These are phyloP conservation scores for Exophiala sideris DNA, from an alignment of 2,329 filamentous ascomycete species.

Conservation along the genomic window DNA sequence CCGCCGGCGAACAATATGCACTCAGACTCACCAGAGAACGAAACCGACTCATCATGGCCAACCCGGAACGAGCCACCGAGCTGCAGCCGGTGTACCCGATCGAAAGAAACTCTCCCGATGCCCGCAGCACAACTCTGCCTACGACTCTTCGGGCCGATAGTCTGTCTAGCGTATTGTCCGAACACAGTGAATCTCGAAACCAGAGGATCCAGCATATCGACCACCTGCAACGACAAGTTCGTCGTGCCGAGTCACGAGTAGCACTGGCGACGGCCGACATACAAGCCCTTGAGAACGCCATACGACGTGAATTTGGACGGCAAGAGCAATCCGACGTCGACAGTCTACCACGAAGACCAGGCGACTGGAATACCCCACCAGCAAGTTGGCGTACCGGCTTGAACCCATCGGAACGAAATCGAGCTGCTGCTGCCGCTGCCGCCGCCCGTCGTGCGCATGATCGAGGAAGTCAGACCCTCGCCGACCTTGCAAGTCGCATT, in stretches of 20 bases:
- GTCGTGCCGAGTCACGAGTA: conserved; percentile 26
- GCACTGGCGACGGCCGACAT: conserved; percentile 22
- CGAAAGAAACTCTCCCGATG: conserved; percentile 12
- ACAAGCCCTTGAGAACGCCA: conserved; percentile 14
- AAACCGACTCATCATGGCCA: conserved; percentile 6
- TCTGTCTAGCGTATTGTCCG: conserved; percentile 13
- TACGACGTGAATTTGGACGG: conserved; percentile 1
- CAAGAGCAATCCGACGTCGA: not conserved
- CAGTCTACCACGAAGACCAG: not conserved
- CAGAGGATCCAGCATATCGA: conserved; percentile 20
- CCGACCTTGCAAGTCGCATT: conserved; percentile 5
- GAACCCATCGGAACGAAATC: not conserved
- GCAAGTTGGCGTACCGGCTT: not conserved
- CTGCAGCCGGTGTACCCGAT: not conserved
- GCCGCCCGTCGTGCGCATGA: not conserved
- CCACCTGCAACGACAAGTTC: conserved; percentile 23
- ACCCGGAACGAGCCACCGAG: not conserved
- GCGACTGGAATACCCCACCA: not conserved
- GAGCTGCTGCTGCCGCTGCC: not conserved
- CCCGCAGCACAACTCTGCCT: conserved; percentile 22
- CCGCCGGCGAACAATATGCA: conserved; percentile 11
- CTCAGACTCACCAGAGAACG: conserved; percentile 16
- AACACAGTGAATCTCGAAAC: conserved; percentile 14
- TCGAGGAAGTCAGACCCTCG: not conserved
- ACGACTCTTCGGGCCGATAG: conserved; percentile 11